Conservation (phyloP, 768 basidiomycete species). For the Amanita exitialis region DNA sequence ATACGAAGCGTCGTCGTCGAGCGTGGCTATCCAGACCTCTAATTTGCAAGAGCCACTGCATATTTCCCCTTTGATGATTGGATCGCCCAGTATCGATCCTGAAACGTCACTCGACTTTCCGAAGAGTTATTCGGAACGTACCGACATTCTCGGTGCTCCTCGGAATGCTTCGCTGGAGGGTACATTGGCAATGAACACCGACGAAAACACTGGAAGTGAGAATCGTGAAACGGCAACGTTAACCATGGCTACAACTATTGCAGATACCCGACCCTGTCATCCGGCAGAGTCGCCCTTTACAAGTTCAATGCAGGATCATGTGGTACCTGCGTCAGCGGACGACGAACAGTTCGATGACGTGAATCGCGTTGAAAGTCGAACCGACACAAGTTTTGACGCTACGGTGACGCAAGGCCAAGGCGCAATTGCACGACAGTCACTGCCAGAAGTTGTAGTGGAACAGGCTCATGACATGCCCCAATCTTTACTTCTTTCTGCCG, state of each 20-base stretch:
- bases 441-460: neutral
- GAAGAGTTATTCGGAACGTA: neutral
- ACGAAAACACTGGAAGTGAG: neutral
- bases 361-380: neutral
- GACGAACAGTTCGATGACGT: neutral
- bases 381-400: neutral
- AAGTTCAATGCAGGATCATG: neutral
- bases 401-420: neutral
- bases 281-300: neutral
- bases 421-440: neutral
- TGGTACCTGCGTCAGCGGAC: neutral
- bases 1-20: neutral
- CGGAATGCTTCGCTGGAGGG: neutral
- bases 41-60: neutral
- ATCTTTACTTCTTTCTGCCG: neutral
- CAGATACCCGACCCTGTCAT: neutral
- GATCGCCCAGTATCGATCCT: neutral
- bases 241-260: neutral
- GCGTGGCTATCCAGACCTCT: conserved; percentile 3
- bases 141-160: neutral
- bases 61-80: neutral
- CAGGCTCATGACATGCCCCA: neutral
- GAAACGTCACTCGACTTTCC: neutral
- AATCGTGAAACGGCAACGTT: neutral
- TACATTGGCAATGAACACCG: neutral